These are phyloP conservation scores for Echeveria elegans DNA, from an alignment of 164 flowering plant genomes.

Conservation along the genomic window DNA sequence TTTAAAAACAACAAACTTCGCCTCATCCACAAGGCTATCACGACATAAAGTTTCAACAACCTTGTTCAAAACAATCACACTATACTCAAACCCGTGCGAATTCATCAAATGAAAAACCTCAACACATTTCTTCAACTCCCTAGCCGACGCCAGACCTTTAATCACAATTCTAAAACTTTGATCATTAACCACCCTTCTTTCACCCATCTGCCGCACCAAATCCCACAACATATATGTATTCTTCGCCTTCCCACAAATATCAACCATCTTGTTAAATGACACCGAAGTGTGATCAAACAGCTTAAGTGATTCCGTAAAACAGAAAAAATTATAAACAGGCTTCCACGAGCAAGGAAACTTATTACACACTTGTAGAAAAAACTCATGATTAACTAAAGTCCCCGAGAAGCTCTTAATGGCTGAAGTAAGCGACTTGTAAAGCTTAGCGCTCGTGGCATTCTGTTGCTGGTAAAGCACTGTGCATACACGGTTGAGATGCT, in stretches of 20 bases:
- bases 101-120: conserved; percentile 77
- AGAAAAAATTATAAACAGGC: conserved; percentile 60
- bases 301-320: conserved; percentile 34
- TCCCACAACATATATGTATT: conserved; percentile 71
- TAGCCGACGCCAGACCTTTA: conserved; percentile 46
- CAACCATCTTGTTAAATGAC: conserved; percentile 66
- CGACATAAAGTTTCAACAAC: conserved; percentile 54
- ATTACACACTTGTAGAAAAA: conserved; percentile 89
- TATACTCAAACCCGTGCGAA: conserved; percentile 34
- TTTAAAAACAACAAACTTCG: conserved; percentile 46
- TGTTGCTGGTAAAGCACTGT: conserved; percentile 77
- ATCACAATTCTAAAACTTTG: conserved; percentile 50
- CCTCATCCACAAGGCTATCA: conserved; percentile 57
- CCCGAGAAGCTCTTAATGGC: conserved; percentile 20
- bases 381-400: conserved; percentile 41
- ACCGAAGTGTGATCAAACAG: conserved; percentile 42
- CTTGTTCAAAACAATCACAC: conserved; percentile 44
- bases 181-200: conserved; percentile 32
- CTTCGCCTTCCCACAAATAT: conserved; percentile 49
- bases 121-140: conserved; percentile 79
- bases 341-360: conserved; percentile 70
- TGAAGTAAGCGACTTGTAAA: conserved; percentile 34
- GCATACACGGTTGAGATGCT: conserved; percentile 53
- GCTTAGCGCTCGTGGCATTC: conserved; percentile 36
- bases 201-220: conserved; percentile 30